Conservation (phyloP, 257 asterid species). For the Scutellaria galericulata region DNA sequence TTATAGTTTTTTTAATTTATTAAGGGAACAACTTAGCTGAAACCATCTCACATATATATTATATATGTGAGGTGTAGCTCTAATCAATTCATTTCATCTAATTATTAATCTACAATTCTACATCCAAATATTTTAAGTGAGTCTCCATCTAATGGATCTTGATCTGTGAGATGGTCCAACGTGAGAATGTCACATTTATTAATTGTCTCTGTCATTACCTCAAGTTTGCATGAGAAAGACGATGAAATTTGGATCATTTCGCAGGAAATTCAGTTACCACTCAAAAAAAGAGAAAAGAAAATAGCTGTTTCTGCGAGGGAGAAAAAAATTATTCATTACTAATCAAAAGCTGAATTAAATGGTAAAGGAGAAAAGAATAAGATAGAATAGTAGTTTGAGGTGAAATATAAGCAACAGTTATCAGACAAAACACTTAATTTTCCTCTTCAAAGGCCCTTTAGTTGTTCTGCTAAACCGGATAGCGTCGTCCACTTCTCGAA, state of each 20-base stretch:
- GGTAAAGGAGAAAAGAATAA: too few species aligned
- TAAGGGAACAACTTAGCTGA: too few species aligned
- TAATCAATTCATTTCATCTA: too few species aligned
- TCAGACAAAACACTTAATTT: not conserved
- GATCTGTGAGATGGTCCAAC: not conserved
- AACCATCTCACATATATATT: too few species aligned
- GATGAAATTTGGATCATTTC: not conserved
- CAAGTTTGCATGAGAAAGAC: not conserved
- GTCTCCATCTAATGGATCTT: not conserved
- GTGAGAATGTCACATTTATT: not conserved
- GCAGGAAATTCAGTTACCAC: slow-evolving; percentile 20
- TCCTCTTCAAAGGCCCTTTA: slow-evolving; percentile 77
- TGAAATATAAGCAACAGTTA: not conserved
- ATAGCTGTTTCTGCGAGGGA: not conserved
- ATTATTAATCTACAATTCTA: too few species aligned
- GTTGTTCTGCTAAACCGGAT: slow-evolving; percentile 72
- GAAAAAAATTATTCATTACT: not conserved
- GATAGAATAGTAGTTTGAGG: not conserved
- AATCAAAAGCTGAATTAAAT: too few species aligned
- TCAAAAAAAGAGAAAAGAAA: not conserved
- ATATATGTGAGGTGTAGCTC: too few species aligned
- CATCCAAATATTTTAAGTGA: too few species aligned
- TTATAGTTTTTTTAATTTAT: too few species aligned
- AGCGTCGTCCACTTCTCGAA: slow-evolving; percentile 84
- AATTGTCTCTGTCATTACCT: too few species aligned